Conservation (phyloP, 345 rosid genomes). For the Aquilaria malaccensis region DNA sequence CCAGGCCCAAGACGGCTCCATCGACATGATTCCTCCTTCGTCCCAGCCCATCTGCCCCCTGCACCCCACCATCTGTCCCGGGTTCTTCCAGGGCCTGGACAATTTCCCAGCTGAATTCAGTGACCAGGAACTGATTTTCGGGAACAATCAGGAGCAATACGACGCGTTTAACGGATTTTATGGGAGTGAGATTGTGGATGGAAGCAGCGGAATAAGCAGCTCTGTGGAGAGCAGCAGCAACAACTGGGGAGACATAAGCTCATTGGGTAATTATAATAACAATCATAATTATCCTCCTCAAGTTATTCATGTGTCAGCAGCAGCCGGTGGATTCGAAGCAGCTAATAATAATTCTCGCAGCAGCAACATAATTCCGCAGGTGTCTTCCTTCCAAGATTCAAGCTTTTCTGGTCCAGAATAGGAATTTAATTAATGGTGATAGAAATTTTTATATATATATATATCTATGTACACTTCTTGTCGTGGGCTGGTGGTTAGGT, state of each 20-base stretch:
- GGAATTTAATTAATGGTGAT: not conserved
- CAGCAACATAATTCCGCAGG: constrained; percentile 19
- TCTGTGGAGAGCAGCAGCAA: constrained; percentile 48
- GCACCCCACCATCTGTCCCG: constrained; percentile 22
- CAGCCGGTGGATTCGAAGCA: constrained; percentile 5
- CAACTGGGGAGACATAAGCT: constrained; percentile 48
- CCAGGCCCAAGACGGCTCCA: constrained; percentile 13
- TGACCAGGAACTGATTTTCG: constrained; percentile 18
- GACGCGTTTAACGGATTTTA: constrained; percentile 21
- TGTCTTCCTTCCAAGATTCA: constrained; percentile 28
- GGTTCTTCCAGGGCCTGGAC: constrained; percentile 32
- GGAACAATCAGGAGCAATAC: constrained; percentile 17
- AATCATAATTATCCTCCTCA: constrained; percentile 15
- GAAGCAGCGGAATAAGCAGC: constrained; percentile 31
- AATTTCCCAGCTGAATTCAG: constrained; percentile 15
- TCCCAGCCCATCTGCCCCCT: constrained; percentile 15
- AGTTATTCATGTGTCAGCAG: constrained; percentile 21
- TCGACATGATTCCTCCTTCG: constrained; percentile 23
- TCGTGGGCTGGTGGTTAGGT: constrained; percentile 14
- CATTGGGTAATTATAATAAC: constrained; percentile 21
- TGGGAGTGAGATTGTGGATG: constrained; percentile 23
- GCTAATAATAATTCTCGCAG: too few relatives aligned
- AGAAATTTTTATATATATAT: too few relatives aligned
- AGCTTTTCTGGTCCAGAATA: constrained; percentile 33
- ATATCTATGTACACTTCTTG: too few relatives aligned